Base-by-base conservation (phyloP, 352 stramenopile genomes). In the Phytopythium sindhum region DNA sequence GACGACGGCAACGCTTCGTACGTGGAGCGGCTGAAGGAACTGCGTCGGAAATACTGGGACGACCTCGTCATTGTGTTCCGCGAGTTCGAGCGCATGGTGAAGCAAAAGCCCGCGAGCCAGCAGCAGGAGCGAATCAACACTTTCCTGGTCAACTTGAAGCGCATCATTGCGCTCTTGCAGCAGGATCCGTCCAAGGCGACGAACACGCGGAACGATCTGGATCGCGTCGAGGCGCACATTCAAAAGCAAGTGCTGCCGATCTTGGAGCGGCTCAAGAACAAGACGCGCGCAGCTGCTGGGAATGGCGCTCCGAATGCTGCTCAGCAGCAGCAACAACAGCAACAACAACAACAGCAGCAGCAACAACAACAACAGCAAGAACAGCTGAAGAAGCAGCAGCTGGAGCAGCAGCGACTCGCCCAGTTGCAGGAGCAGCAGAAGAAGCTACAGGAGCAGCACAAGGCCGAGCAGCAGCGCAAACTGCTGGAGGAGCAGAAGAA, bases 81-180 rank as follows among this genome's bases (percentile, higher is more conserved):
- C n/a, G 86, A 94, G 59, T 93, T 94, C 57, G 84, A 91, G 55
- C 78, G 84, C 31, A 91, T 94, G 86, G 86, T 91, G 31, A 88
- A 90, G 65, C 81, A 94, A 63, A 92, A 93, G 48, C 81, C 80
- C 0, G 77, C 79, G 12, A 89, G 86, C 19, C 81, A 90, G 61
- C 84, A 94, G 57, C 81, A 91, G 45, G 84, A 92, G 57, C 86
- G 86, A 0, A 91, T 93, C 52, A 91, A 90, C 56, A 89, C 82
- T 0, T 91, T 94, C 67, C 66, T 94, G 10, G 74, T 89, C 37
- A 93, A 90, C 31, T 61, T 94, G 31, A 90, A 90, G 61, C 83
- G 84, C 23, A 91, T 94, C 48, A 90, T 94, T 39, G 80, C 83
- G 54, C 59, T 94, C 45, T 56, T 94, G 24, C 82, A 91, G 67